These are phyloP conservation scores for Aspergillus affinis DNA, from an alignment of 495 filamentous ascomycete species.

Conservation along the genomic window DNA sequence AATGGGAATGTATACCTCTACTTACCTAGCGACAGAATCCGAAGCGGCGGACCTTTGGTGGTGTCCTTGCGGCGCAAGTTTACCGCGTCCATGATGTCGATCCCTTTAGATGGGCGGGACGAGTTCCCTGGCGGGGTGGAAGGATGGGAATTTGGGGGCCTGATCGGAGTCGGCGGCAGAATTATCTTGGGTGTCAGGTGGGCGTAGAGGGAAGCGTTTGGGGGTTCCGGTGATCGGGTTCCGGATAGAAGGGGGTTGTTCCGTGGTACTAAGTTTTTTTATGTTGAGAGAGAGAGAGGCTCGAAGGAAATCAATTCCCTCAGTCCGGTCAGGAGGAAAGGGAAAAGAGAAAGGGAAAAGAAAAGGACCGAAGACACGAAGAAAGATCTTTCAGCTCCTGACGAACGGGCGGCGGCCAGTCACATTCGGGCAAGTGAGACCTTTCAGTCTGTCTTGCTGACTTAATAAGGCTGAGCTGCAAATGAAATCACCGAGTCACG, in stretches of 20 bases:
- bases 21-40: slow-evolving; percentile 87
- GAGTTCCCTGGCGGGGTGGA: slow-evolving; percentile 1
- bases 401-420: not conserved
- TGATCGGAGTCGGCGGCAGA: slow-evolving; percentile 5
- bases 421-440: not conserved
- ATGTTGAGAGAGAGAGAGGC: no score
- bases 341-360: not conserved
- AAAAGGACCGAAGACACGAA: not conserved
- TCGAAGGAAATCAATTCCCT: not conserved
- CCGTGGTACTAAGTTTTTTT: not conserved
- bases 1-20: slow-evolving; percentile 1
- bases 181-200: slow-evolving; percentile 4
- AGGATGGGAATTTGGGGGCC: slow-evolving; percentile 11
- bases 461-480: not conserved
- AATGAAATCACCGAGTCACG: no score
- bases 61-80: slow-evolving; percentile 79
- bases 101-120: slow-evolving; percentile 6
- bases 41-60: slow-evolving; percentile 87
- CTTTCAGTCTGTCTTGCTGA: not conserved
- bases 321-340: not conserved
- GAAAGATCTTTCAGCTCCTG: slow-evolving; percentile 2
- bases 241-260: not conserved
- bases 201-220: not conserved
- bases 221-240: not conserved
- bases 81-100: slow-evolving; percentile 31